These are phyloP conservation scores for Lenwebbia sp. DNA, from an alignment of 345 rosid genomes.

Conservation along the genomic window DNA sequence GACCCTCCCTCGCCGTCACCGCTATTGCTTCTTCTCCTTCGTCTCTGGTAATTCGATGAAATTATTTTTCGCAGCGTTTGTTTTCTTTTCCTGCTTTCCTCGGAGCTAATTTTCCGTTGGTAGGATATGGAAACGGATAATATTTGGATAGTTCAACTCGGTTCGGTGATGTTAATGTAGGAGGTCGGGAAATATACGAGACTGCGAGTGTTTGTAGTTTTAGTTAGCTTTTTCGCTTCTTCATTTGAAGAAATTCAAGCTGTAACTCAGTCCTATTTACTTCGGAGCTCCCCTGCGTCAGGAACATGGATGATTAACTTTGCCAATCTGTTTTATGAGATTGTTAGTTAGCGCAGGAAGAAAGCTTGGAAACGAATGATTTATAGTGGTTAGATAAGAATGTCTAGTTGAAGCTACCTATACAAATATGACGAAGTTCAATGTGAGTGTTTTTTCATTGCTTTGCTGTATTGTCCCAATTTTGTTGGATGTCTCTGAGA, in stretches of 20 bases:
- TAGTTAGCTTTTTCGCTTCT: neutral
- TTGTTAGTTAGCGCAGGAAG: neutral
- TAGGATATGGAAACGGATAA: neutral
- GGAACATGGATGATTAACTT: neutral
- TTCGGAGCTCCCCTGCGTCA: neutral
- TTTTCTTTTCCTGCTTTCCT: neutral
- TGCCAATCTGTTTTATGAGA: neutral
- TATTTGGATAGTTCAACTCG: neutral
- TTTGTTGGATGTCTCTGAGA: neutral
- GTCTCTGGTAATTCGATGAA: constrained; percentile 32
- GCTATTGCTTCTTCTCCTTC: constrained; percentile 27
- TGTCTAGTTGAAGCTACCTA: neutral
- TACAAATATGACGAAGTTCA: neutral
- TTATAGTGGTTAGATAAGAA: neutral
- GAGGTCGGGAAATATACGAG: neutral
- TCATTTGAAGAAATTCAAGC: neutral
- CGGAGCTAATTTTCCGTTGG: neutral
- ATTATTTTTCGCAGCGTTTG: neutral
- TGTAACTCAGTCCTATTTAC: neutral
- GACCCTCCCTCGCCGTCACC: constrained; percentile 33
- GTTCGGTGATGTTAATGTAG: neutral
- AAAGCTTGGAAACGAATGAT: neutral
- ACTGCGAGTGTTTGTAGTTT: neutral
- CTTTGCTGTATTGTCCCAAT: neutral
- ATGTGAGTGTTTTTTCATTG: neutral